phyloP scores from a whole-genome alignment of 306 rosid genomes.

The Quercus cerris region DNA sequence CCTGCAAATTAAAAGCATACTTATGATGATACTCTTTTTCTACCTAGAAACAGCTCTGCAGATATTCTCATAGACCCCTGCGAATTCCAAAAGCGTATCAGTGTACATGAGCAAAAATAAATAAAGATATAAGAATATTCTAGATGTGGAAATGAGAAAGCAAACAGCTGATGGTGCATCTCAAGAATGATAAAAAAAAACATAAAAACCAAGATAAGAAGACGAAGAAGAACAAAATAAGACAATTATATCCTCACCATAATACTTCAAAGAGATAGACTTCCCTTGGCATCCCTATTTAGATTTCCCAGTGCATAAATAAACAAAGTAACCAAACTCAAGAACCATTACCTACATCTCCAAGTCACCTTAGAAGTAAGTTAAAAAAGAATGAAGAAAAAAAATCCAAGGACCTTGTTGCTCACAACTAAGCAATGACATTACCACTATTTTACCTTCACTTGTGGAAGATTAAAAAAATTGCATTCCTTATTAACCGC shows the following conservation, averaged over 20 bases:
- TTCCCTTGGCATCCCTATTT: not conserved
- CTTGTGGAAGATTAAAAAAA: not conserved
- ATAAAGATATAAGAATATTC: not conserved
- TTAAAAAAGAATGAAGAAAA: not conserved
- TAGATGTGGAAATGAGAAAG: not conserved
- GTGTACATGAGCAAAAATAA: not conserved
- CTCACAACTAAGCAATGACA: not conserved
- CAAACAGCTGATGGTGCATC: not conserved
- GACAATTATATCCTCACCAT: not conserved
- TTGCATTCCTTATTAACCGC: not conserved
- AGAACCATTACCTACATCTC: not conserved
- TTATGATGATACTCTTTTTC: not conserved
- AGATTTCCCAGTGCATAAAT: not conserved
- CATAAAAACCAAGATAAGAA: not conserved
- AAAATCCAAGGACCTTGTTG: not conserved
- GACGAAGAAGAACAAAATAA: not conserved
- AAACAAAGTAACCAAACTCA: not conserved
- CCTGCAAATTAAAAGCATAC: not conserved
- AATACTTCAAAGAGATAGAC: not conserved
- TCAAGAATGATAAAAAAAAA: not conserved
- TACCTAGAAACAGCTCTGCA: not conserved
- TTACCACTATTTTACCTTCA: not conserved
- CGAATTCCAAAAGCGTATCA: not conserved
- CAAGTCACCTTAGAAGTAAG: not conserved
- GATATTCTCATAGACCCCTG: slow-evolving; percentile 21